Conservation (phyloP, 345 rosid genomes). For the Isatis tinctoria region DNA sequence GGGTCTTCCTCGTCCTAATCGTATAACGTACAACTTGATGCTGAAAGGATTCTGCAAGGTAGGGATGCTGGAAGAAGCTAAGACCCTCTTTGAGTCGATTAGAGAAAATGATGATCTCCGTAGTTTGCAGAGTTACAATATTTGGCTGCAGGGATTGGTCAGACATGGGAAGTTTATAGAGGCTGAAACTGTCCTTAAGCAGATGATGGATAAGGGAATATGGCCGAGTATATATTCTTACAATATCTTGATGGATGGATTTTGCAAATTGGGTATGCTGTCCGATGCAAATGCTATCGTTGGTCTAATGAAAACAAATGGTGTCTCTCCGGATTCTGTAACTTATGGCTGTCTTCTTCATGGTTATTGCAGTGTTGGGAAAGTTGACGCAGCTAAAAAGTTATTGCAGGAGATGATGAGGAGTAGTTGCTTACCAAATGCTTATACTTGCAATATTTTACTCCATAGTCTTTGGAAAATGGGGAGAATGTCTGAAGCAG, state of each 20-base stretch:
- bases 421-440: slow-evolving; percentile 62
- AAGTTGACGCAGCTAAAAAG: slow-evolving; percentile 51
- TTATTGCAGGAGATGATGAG: slow-evolving; percentile 72
- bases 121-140: slow-evolving; percentile 71
- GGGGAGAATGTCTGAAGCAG: slow-evolving; percentile 75
- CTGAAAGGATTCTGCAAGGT: slow-evolving; percentile 71
- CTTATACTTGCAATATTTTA: slow-evolving; percentile 76
- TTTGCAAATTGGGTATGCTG: slow-evolving; percentile 84
- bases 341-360: slow-evolving; percentile 72
- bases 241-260: slow-evolving; percentile 73
- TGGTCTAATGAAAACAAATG: slow-evolving; percentile 52
- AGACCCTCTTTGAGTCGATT: slow-evolving; percentile 58
- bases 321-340: slow-evolving; percentile 67
- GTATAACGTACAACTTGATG: slow-evolving; percentile 74
- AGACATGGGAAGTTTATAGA: slow-evolving; percentile 63
- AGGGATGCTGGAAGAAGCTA: slow-evolving; percentile 85
- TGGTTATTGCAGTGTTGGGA: slow-evolving; percentile 70
- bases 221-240: slow-evolving; percentile 68
- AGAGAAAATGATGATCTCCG: slow-evolving; percentile 38
- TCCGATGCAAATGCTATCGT: slow-evolving; percentile 61
- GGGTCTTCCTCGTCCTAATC: slow-evolving; percentile 84
- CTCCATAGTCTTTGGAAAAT: slow-evolving; percentile 79
- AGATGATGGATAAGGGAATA: slow-evolving; percentile 56
- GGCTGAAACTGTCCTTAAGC: slow-evolving; percentile 61
- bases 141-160: slow-evolving; percentile 77